Conservation (phyloP, 2,329 filamentous ascomycete genomes). For the Cercospora beticola region DNA sequence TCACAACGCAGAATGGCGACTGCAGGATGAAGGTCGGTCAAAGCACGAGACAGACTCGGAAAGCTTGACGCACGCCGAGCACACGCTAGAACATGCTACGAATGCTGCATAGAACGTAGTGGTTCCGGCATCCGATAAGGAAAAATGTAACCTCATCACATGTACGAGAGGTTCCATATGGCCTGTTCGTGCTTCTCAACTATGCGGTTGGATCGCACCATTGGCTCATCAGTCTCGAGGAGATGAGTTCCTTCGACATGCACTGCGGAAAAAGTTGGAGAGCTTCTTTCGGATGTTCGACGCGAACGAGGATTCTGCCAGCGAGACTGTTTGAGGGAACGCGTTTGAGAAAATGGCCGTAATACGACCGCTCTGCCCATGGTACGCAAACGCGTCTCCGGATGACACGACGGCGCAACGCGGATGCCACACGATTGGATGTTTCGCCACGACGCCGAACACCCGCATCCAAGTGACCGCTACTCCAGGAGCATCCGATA, state of each 20-base stretch:
- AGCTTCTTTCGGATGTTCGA: neutral
- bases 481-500: neutral
- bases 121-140: constrained; percentile 8
- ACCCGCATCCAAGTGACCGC: neutral
- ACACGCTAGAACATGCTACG: constrained; percentile 18
- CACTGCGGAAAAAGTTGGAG: neutral
- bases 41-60: constrained; percentile 1
- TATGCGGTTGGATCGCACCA: neutral
- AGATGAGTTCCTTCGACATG: neutral
- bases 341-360: neutral
- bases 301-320: neutral
- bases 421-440: neutral
- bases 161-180: neutral
- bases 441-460: neutral
- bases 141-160: neutral
- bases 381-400: constrained; percentile 2
- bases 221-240: neutral
- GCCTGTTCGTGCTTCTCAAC: neutral
- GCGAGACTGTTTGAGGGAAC: neutral
- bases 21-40: constrained; percentile 20
- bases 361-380: constrained; percentile 2
- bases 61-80: constrained; percentile 20
- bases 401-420: neutral
- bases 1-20: constrained; percentile 1
- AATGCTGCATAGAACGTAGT: constrained; percentile 17